Conservation (phyloP, 2,329 filamentous ascomycete species). For the Cadophora malorum region DNA sequence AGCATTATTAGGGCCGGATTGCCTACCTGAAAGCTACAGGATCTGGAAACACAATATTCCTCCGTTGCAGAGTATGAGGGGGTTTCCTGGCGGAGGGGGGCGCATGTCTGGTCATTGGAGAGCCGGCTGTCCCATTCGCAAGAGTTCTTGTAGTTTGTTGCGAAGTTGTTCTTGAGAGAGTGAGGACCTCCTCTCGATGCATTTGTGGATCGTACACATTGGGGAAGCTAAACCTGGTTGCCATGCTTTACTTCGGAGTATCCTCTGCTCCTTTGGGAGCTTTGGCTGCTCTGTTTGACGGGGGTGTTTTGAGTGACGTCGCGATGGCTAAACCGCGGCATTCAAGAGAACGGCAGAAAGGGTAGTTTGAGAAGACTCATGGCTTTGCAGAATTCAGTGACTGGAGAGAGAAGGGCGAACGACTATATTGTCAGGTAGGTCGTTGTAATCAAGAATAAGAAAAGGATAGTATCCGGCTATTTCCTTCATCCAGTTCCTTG, state of each 20-base stretch:
- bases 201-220: slow-evolving; percentile 43
- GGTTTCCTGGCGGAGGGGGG: slow-evolving; percentile 30
- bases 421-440: neutral
- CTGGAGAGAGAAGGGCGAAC: neutral
- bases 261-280: slow-evolving; percentile 11
- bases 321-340: slow-evolving; percentile 23
- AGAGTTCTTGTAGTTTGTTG: slow-evolving; percentile 32
- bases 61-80: slow-evolving; percentile 48
- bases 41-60: slow-evolving; percentile 69
- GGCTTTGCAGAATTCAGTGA: neutral
- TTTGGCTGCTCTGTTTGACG: slow-evolving; percentile 6
- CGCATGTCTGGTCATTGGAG: slow-evolving; percentile 31
- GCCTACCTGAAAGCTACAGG: slow-evolving; percentile 63
- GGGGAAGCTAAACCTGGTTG: slow-evolving; percentile 36
- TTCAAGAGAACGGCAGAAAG: slow-evolving; percentile 11
- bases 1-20: neutral
- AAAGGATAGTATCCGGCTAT: neutral
- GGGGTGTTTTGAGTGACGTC: slow-evolving; percentile 34
- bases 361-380: slow-evolving; percentile 22
- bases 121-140: slow-evolving; percentile 29
- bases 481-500: neutral
- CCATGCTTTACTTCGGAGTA: slow-evolving; percentile 32
- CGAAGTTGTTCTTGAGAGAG: slow-evolving; percentile 40
- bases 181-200: slow-evolving; percentile 41
- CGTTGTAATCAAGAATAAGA: neutral